These are phyloP conservation scores for Huntiella moniliformis DNA, from an alignment of 2,329 filamentous ascomycete species.

Conservation along the genomic window DNA sequence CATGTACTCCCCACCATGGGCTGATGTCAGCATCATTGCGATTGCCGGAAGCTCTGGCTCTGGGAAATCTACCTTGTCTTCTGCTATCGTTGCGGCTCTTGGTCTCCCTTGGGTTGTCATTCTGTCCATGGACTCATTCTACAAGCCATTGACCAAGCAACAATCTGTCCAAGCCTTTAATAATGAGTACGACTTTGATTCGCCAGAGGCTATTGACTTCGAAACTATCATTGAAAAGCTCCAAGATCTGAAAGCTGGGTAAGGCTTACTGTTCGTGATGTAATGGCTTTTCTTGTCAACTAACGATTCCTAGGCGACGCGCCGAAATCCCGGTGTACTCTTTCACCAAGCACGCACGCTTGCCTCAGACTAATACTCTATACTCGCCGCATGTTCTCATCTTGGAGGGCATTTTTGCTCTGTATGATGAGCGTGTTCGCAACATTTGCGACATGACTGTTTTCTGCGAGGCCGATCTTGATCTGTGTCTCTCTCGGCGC, in stretches of 20 bases:
- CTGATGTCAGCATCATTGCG: slow-evolving; percentile 87
- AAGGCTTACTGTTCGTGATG: slow-evolving; percentile 17
- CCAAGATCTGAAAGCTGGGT: slow-evolving; percentile 80
- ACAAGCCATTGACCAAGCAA: slow-evolving; percentile 69
- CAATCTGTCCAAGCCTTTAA: slow-evolving; percentile 63
- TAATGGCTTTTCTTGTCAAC: neutral
- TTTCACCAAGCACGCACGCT: slow-evolving; percentile 72
- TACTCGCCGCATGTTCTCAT: slow-evolving; percentile 95
- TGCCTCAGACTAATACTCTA: slow-evolving; percentile 64
- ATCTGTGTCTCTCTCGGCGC: slow-evolving; percentile 78
- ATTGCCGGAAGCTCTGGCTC: slow-evolving; percentile 91
- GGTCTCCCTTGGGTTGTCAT: slow-evolving; percentile 97
- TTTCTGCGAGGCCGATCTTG: slow-evolving; percentile 88
- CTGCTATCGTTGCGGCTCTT: slow-evolving; percentile 75
- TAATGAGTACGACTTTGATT: slow-evolving; percentile 93
- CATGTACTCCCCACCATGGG: slow-evolving; percentile 79
- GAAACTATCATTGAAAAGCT: slow-evolving; percentile 67
- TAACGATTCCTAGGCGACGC: slow-evolving; percentile 40
- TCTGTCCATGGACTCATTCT: slow-evolving; percentile 96
- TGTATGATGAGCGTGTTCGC: slow-evolving; percentile 72
- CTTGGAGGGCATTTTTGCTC: slow-evolving; percentile 84
- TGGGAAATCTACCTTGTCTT: slow-evolving; percentile 78
- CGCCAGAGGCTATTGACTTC: slow-evolving; percentile 87
- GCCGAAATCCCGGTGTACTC: slow-evolving; percentile 91
- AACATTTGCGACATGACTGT: slow-evolving; percentile 88